Percentiles rank a stretch among this genome's conserved stretches.
Conservation (phyloP, 495 filamentous ascomycete species). For the Hypoxylon perforatum region DNA sequence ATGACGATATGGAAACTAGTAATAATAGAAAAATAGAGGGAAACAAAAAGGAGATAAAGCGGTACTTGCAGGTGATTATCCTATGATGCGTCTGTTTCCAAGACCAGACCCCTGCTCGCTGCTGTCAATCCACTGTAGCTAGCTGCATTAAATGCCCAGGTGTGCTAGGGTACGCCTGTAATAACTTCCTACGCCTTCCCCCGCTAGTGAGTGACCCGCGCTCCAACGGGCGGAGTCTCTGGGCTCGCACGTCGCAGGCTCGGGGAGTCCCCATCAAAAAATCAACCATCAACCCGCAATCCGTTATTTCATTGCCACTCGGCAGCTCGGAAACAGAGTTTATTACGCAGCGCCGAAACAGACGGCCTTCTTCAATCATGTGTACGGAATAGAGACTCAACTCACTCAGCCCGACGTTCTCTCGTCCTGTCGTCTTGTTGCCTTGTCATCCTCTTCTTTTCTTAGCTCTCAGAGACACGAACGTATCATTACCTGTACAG, state of each 20-base stretch:
- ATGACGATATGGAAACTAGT: slow-evolving; percentile 29
- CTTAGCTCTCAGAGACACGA: neutral
- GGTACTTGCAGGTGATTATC: slow-evolving; percentile 29
- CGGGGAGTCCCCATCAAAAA: too few relatives aligned
- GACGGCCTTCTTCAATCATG: neutral
- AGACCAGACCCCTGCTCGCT: slow-evolving; percentile 22
- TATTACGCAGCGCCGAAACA: neutral
- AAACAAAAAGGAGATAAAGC: slow-evolving; percentile 6
- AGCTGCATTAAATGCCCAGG: too few relatives aligned
- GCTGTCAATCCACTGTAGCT: neutral
- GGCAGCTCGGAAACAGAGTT: slow-evolving; percentile 13
- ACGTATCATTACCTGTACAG: neutral
- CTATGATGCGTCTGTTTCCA: slow-evolving; percentile 35
- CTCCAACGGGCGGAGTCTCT: slow-evolving; percentile 1
- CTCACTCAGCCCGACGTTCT: neutral
- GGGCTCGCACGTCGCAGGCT: too few relatives aligned
- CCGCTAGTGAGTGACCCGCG: slow-evolving; percentile 5
- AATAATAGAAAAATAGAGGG: slow-evolving; percentile 15
- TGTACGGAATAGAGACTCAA: neutral
- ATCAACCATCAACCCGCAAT: too few relatives aligned
- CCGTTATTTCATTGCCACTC: too few relatives aligned
- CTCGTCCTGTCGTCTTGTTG: too few relatives aligned
- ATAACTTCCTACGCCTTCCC: neutral
- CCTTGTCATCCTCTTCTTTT: too few relatives aligned
- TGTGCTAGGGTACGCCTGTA: neutral